phyloP scores from a whole-genome alignment of 2,329 filamentous ascomycete genomes.

The Tolypocladium capitatum region DNA sequence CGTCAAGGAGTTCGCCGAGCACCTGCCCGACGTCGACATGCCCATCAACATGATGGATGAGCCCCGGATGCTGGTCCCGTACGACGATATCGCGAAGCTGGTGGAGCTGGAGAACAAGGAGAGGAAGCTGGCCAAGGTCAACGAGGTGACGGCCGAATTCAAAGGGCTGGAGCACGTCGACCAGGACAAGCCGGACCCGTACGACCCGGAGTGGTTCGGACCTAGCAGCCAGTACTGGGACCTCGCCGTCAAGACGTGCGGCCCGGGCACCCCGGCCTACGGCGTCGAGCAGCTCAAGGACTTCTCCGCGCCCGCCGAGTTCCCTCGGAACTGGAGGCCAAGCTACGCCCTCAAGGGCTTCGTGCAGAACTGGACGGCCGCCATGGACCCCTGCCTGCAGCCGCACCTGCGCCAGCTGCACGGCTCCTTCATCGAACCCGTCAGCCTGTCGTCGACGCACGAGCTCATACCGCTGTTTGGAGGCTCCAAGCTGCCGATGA shows the following conservation, averaged over 20 bases:
- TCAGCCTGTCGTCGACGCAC: slow-evolving; percentile 35
- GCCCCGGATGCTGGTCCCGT: slow-evolving; percentile 46
- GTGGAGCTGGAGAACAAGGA: slow-evolving; percentile 32
- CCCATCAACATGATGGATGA: slow-evolving; percentile 54
- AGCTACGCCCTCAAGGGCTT: slow-evolving; percentile 31
- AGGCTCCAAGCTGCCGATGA: slow-evolving; percentile 48
- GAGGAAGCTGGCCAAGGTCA: slow-evolving; percentile 28
- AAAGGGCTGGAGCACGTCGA: slow-evolving; percentile 26
- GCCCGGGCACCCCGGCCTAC: slow-evolving; percentile 36
- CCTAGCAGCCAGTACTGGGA: slow-evolving; percentile 44
- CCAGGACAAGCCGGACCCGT: slow-evolving; percentile 16
- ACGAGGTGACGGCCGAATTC: slow-evolving; percentile 29
- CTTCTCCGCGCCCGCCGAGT: slow-evolving; percentile 16
- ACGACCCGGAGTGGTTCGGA: slow-evolving; percentile 34
- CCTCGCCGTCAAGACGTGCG: slow-evolving; percentile 41
- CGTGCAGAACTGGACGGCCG: slow-evolving; percentile 43
- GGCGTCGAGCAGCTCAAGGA: slow-evolving; percentile 19
- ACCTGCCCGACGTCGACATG: slow-evolving; percentile 53
- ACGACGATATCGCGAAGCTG: slow-evolving; percentile 38
- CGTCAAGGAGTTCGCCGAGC: slow-evolving; percentile 35
- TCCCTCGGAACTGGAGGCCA: slow-evolving; percentile 21
- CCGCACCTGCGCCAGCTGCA: slow-evolving; percentile 38
- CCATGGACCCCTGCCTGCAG: slow-evolving; percentile 45
- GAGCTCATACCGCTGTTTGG: slow-evolving; percentile 48
- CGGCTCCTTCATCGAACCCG: slow-evolving; percentile 42